phyloP scores from a whole-genome alignment of 2,329 filamentous ascomycete genomes.

The Sclerotinia subarctica region DNA sequence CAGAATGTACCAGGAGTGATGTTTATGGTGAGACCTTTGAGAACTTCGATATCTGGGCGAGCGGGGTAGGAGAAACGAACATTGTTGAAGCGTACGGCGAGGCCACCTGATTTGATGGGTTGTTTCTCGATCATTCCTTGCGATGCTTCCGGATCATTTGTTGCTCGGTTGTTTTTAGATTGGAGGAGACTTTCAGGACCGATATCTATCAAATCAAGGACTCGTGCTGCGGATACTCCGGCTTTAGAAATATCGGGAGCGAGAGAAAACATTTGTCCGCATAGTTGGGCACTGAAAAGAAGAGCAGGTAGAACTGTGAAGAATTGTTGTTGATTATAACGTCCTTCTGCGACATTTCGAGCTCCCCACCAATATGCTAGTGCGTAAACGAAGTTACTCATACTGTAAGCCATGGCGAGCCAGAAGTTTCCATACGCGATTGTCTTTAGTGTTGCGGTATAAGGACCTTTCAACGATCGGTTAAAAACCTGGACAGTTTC shows the following conservation, averaged over 20 bases:
- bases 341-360: slow-evolving; percentile 63
- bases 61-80: slow-evolving; percentile 65
- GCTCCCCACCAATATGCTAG: slow-evolving; percentile 79
- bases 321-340: slow-evolving; percentile 64
- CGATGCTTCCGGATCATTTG: slow-evolving; percentile 4
- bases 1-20: slow-evolving; percentile 59
- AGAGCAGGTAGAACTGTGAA: slow-evolving; percentile 70
- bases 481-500: slow-evolving; percentile 54
- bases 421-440: slow-evolving; percentile 47
- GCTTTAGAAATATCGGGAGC: slow-evolving; percentile 70
- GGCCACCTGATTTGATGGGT: slow-evolving; percentile 2
- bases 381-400: slow-evolving; percentile 66
- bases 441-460: slow-evolving; percentile 49
- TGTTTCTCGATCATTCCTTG: slow-evolving; percentile 1
- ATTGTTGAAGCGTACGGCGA: slow-evolving; percentile 47
- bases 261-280: slow-evolving; percentile 71
- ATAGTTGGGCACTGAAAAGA: slow-evolving; percentile 68
- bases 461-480: slow-evolving; percentile 49
- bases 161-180: not conserved
- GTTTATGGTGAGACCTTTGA: slow-evolving; percentile 54
- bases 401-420: slow-evolving; percentile 57
- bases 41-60: slow-evolving; percentile 55
- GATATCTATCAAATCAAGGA: slow-evolving; percentile 51
- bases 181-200: slow-evolving; percentile 29
- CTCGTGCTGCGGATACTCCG: slow-evolving; percentile 55